Base-by-base conservation (phyloP, 306 rosid species). In the Lotus japonicus region DNA sequence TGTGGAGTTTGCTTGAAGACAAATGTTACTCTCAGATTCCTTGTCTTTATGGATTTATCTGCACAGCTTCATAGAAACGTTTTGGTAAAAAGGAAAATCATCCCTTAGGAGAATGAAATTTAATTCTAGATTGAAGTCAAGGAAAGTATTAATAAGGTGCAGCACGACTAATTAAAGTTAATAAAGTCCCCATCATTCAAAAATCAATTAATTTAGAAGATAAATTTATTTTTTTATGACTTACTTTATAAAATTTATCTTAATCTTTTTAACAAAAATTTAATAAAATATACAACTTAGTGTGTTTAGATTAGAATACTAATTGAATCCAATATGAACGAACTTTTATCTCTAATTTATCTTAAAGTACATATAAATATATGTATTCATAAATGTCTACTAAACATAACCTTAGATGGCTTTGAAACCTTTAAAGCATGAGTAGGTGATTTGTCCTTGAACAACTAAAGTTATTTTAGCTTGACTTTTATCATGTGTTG, bases 21-120 rank as follows among this genome's bases (percentile, higher is more conserved):
- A 68, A 50, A 42, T 0, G 36, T 63, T 31, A 18, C 46, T 70
- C 68, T 66, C 63, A 35, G 70, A 50, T 63, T 58, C 66, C 66
- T 50, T 12, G 44, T 23, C 39, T 35, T 54, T 59, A 63, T 70
- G 35, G 5, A 45, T 65, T 70, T 75, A 52, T 69, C 43, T 54
- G 8, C 23, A 36, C n/a, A 36, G 26, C 74, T 66, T 58, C 33
- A 51, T 41, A 48, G 6, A 55, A 68, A 62, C 33, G 46, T 31
- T 14, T 16, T 53, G 11, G 7, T 7, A 7, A 28, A 16, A 53
- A 51, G 49, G 43, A 1, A 57, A 64, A 21, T 65, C 46, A 4
- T 26, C 48, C 46, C 18, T 33, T 31, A 13, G 59, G 50, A 43
- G 42, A 50, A 57, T 56, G 23, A 43, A 56, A 45, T 70, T 64